Conservation (phyloP, 495 filamentous ascomycete species). For the Lasiosphaeria miniovina region DNA sequence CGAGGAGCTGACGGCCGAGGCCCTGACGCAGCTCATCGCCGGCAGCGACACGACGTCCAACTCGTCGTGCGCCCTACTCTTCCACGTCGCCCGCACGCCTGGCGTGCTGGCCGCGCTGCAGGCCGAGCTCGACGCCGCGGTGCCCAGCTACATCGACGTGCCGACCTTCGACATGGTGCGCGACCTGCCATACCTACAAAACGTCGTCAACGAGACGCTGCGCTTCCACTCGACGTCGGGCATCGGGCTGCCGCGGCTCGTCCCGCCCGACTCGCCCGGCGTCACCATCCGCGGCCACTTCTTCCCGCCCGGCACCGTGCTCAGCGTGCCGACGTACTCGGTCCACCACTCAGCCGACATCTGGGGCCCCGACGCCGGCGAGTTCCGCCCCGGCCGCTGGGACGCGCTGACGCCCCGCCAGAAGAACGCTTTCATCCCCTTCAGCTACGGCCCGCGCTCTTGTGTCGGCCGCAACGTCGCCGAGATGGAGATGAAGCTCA, state of each 20-base stretch:
- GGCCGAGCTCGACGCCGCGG: slow-evolving; percentile 64
- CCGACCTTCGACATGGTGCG: slow-evolving; percentile 69
- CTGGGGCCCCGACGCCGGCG: slow-evolving; percentile 79
- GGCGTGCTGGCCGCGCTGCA: slow-evolving; percentile 70
- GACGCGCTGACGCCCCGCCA: slow-evolving; percentile 57
- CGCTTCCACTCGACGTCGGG: slow-evolving; percentile 87
- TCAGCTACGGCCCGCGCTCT: slow-evolving; percentile 73
- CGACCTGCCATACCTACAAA: slow-evolving; percentile 73
- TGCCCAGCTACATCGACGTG: slow-evolving; percentile 59
- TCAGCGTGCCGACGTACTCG: slow-evolving; percentile 82
- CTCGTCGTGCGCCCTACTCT: slow-evolving; percentile 82
- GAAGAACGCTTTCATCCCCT: slow-evolving; percentile 80
- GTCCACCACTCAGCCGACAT: slow-evolving; percentile 80
- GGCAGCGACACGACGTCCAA: slow-evolving; percentile 90
- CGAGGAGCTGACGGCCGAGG: slow-evolving; percentile 82
- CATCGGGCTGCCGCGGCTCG: slow-evolving; percentile 80
- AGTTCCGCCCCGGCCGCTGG: slow-evolving; percentile 81
- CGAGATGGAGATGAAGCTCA: slow-evolving; percentile 88
- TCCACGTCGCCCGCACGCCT: slow-evolving; percentile 66
- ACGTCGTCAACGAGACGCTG: slow-evolving; percentile 84
- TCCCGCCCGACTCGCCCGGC: slow-evolving; percentile 58
- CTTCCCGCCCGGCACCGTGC: slow-evolving; percentile 72
- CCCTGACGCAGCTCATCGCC: slow-evolving; percentile 85
- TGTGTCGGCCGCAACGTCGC: slow-evolving; percentile 87
- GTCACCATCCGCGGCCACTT: slow-evolving; percentile 51